phyloP scores from a whole-genome alignment of 441 rosid species.

The Breynia disticha region DNA sequence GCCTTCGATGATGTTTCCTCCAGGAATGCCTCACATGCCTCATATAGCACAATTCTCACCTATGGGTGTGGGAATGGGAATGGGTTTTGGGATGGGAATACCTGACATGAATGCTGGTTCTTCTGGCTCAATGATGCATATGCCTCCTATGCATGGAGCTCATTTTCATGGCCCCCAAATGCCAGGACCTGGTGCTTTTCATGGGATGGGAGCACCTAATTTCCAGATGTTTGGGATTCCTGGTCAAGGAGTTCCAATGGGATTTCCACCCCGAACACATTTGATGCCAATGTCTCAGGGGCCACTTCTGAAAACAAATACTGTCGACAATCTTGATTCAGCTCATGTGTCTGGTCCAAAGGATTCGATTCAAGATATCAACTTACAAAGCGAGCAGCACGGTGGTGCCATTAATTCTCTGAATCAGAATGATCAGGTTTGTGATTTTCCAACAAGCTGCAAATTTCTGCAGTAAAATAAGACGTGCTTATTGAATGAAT shows the following conservation, averaged over 20 bases:
- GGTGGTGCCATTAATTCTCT: slow-evolving; percentile 18
- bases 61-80: slow-evolving; percentile 51
- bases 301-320: slow-evolving; percentile 27
- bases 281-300: slow-evolving; percentile 40
- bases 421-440: slow-evolving; percentile 47
- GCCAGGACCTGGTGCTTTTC: slow-evolving; percentile 26
- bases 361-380: slow-evolving; percentile 30
- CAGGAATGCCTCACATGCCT: slow-evolving; percentile 63
- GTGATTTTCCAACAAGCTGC: slow-evolving; percentile 20
- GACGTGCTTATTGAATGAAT: neutral
- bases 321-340: slow-evolving; percentile 30
- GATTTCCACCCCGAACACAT: slow-evolving; percentile 37
- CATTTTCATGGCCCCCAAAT: slow-evolving; percentile 37
- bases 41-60: slow-evolving; percentile 45
- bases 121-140: slow-evolving; percentile 36
- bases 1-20: slow-evolving; percentile 69
- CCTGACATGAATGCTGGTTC: slow-evolving; percentile 45
- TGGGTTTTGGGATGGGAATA: slow-evolving; percentile 59
- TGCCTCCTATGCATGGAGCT: slow-evolving; percentile 42
- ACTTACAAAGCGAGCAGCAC: slow-evolving; percentile 27
- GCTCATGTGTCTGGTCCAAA: slow-evolving; percentile 28
- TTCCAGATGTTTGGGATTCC: slow-evolving; percentile 41
- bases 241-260: slow-evolving; percentile 37
- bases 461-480: neutral
- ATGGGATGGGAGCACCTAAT: slow-evolving; percentile 37